Evolutionary conservation across 139 green algal genomes (phyloP), one percentile per base, ranked within the genome.

Genomic region (Chlorella sp.): DNA sequence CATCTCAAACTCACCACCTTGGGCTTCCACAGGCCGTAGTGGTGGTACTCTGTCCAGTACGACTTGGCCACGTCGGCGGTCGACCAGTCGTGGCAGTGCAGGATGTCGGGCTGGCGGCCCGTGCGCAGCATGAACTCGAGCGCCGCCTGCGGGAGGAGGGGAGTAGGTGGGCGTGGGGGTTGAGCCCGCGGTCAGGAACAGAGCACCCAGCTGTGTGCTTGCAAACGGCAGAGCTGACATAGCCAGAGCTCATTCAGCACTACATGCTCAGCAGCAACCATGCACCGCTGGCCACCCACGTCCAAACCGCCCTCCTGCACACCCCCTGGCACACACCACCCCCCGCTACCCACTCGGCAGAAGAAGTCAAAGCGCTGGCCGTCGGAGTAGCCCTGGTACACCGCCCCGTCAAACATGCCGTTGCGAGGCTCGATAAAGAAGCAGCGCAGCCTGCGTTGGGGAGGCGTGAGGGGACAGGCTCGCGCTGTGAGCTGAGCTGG

Each of bases 71-170:
- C 90, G 26, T 91, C 87, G 0, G 97, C 97, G 16, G 92, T 95
- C 81, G 90, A 91, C 95, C 95, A 98, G 90, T 99, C 97, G 87
- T 99, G 97, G 91, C 94, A 98, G 92, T 99, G 97, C 73, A 99
- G 73, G 81, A 99, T 95, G 91, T 98, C 90, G 32, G 95, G 85
- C 81, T 92, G 78, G 24, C 94, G 88, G 19, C 84, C 82, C 4
- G 86, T 89, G 75, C 88, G 82, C 44, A 92, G 62, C 48, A 97
- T 64, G 80, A 97, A 96, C 84, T 96, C 94, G 32, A 96, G 88
- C 26, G 94, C 93, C 16, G 93, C 91, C 79, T 91, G 86, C 67
- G 54, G 54, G 36, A 40, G 14, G 36, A 22, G 56, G 26, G 9
- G 26, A 36, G 72, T 11, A 58, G 28, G 0, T n/a, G 41, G 40